A percentile compares a stretch with the other conserved stretches of the same genome.
Conservation (phyloP, 2,329 filamentous ascomycete species). For the Colletotrichum filicis region DNA sequence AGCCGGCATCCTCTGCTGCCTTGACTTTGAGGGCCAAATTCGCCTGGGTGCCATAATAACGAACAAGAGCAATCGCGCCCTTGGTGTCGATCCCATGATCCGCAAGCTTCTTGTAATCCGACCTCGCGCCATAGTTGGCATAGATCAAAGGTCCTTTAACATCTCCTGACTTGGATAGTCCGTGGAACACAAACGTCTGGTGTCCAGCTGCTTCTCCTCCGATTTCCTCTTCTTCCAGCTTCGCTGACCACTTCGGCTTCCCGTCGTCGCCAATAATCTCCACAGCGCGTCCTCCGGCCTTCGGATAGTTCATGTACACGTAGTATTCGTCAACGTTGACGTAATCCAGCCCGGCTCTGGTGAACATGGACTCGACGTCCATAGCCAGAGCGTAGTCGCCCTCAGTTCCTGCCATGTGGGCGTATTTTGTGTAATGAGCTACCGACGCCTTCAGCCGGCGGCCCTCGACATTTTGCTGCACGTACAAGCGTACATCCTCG, state of each 20-base stretch:
- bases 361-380: conserved; percentile 85
- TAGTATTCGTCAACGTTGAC: conserved; percentile 82
- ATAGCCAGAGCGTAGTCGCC: conserved; percentile 88
- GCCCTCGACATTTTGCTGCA: conserved; percentile 79
- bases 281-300: conserved; percentile 78
- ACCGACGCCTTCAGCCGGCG: conserved; percentile 78
- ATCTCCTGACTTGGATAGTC: conserved; percentile 86
- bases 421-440: conserved; percentile 81
- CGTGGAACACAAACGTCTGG: conserved; percentile 86
- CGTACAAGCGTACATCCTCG: conserved; percentile 80
- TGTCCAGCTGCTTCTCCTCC: conserved; percentile 71
- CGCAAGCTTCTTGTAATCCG: conserved; percentile 81
- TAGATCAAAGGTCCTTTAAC: conserved; percentile 90
- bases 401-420: conserved; percentile 94
- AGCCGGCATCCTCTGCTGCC: conserved; percentile 87
- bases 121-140: conserved; percentile 87
- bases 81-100: conserved; percentile 78
- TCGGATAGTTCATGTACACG: conserved; percentile 94
- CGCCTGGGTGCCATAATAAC: conserved; percentile 79
- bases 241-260: conserved; percentile 78
- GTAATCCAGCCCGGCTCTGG: conserved; percentile 77
- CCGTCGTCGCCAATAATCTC: conserved; percentile 79
- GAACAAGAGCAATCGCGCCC: conserved; percentile 86
- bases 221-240: conserved; percentile 83
- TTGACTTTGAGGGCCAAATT: conserved; percentile 87